A percentile compares a stretch with the other conserved stretches of the same genome.
Evolutionary conservation across 2,329 filamentous ascomycete genomes (phyloP).

Genomic region (Metarhizium brunneum): DNA sequence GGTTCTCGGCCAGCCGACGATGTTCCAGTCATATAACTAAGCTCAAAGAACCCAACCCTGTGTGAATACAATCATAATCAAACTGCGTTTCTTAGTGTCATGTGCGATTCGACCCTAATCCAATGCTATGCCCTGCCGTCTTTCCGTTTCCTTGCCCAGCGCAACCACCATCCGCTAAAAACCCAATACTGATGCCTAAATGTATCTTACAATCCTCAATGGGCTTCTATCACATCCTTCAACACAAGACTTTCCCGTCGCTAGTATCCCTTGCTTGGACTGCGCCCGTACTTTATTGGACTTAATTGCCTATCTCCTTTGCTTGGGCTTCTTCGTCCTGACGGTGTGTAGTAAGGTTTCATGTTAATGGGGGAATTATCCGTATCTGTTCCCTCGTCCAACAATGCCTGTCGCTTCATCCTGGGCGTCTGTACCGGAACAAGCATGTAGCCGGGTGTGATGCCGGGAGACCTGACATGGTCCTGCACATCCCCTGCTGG

Average conservation of each 20-base stretch:
- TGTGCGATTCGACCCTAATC: not conserved
- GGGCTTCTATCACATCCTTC: not conserved
- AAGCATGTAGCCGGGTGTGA: slow-evolving; percentile 37
- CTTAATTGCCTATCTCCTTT: slow-evolving; percentile 41
- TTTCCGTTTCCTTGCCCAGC: not conserved
- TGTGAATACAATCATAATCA: too few relatives aligned
- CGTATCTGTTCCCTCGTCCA: slow-evolving; percentile 40
- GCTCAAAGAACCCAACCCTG: too few relatives aligned
- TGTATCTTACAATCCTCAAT: not conserved
- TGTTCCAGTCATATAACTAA: too few relatives aligned
- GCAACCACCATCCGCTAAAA: not conserved
- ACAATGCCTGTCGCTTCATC: slow-evolving; percentile 30
- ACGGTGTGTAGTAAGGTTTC: slow-evolving; percentile 37
- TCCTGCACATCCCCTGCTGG: slow-evolving; percentile 9
- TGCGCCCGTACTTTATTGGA: slow-evolving; percentile 34
- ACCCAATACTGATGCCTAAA: not conserved
- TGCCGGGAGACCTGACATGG: slow-evolving; percentile 18
- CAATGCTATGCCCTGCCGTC: not conserved
- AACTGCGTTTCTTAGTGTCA: too few relatives aligned
- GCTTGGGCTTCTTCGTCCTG: slow-evolving; percentile 35
- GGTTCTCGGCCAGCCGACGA: too few relatives aligned
- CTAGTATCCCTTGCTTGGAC: slow-evolving; percentile 25
- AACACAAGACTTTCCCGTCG: not conserved
- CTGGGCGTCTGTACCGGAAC: slow-evolving; percentile 41
- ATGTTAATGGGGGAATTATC: slow-evolving; percentile 38